Evolutionary conservation across 1,139 yeast genomes (phyloP).

Genomic region (Blastobotrys aristatus): DNA sequence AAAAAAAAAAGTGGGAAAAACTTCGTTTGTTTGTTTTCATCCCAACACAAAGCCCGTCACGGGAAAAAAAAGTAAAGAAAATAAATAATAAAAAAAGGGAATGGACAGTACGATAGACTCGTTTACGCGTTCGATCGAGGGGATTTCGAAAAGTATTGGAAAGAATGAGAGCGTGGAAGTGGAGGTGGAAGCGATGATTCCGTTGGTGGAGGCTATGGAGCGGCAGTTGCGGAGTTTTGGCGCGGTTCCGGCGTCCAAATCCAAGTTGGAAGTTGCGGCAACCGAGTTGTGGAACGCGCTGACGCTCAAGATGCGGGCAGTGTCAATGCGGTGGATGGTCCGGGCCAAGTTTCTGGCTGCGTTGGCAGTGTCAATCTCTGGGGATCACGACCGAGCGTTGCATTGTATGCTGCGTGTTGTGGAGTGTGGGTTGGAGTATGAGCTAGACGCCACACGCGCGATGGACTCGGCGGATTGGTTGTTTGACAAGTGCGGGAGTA

Average conservation of each 20-base stretch:
- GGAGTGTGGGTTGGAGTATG: conserved; percentile 3
- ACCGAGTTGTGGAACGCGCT: conserved; percentile 3
- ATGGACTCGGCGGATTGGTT: conserved; percentile 2
- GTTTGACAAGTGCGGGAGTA: background rate
- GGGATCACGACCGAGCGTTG: background rate
- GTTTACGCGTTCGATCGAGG: background rate
- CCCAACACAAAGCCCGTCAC: background rate
- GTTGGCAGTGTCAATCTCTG: background rate
- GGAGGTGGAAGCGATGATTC: background rate
- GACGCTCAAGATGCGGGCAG: background rate
- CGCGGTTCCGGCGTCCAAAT: background rate
- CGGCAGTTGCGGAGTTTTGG: background rate
- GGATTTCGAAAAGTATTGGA: background rate
- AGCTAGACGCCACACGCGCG: background rate
- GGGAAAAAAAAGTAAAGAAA: background rate
- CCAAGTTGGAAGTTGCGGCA: background rate
- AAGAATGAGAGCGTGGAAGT: background rate
- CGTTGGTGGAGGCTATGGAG: conserved; percentile 1
- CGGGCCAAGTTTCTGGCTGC: conserved; percentile 2
- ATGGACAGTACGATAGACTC: background rate
- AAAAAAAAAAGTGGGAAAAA: background rate
- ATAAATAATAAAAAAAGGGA: background rate
- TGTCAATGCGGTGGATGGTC: background rate
- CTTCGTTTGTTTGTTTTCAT: background rate
- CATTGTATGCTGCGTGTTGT: background rate